These are phyloP conservation scores for Fusarium sp. DNA, from an alignment of 2,329 filamentous ascomycete species.

Conservation along the genomic window DNA sequence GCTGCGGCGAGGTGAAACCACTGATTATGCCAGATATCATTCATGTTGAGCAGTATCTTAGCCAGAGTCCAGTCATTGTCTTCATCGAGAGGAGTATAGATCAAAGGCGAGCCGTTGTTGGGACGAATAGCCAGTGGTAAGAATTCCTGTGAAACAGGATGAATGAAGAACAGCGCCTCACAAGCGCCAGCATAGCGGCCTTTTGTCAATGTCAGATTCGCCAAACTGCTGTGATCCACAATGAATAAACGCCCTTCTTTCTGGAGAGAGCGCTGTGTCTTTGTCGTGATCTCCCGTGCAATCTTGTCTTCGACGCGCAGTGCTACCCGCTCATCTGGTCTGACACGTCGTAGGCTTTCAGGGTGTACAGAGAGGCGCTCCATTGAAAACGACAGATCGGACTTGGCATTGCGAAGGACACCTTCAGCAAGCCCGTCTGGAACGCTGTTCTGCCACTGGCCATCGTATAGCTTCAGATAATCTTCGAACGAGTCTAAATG, in stretches of 20 bases:
- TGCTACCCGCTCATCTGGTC: neutral
- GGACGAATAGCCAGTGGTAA: neutral
- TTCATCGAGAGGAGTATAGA: neutral
- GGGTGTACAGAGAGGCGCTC: neutral
- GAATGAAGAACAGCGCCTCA: neutral
- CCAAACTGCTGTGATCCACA: neutral
- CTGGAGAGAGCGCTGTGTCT: neutral
- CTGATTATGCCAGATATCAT: neutral
- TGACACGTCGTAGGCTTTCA: neutral
- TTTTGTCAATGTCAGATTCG: neutral
- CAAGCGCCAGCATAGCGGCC: neutral
- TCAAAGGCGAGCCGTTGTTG: neutral
- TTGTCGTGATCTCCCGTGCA: neutral
- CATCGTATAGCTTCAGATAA: neutral
- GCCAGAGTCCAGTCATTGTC: neutral
- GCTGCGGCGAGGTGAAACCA: neutral
- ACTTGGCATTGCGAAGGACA: neutral
- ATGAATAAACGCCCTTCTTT: neutral
- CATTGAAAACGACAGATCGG: neutral
- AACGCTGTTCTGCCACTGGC: neutral
- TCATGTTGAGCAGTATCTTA: neutral
- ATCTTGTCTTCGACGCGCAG: neutral
- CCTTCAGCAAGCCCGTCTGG: neutral
- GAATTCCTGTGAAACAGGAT: neutral
- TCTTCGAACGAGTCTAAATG: neutral